Base-by-base conservation (phyloP, 352 stramenopile genomes). In the Globisporangium canariense region DNA sequence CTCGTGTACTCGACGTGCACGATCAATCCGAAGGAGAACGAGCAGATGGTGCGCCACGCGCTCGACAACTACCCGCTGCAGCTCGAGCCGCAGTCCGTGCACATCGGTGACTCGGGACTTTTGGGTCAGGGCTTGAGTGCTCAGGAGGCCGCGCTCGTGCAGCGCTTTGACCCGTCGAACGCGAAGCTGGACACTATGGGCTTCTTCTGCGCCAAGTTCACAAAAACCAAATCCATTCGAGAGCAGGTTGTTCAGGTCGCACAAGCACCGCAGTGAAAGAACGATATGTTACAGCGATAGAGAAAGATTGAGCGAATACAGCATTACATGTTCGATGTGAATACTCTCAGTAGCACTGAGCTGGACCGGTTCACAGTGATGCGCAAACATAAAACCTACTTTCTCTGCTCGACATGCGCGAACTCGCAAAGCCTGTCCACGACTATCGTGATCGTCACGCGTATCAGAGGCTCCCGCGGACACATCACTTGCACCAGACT, bases 1-100 rank as follows among this genome's bases (percentile, higher is more conserved):
- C 84, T 98, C 58, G 94, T 97, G 38, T 99, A 98, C 71, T 97
- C 87, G 34, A 99, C 96, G 16, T 99, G 96, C 61, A 98, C 94
- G 0, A 96, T 98, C 57, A 96, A 98, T 67, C 78, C 88, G 2
- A 74, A 78, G 40, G 94, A 98, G 69, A 98, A 98, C 64, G 93
- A 98, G 68, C 72, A 86, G 52, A 97, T 98, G 80, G 92, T 98
- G 32, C 70, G 70, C 2, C 87, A 97, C 68, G 91, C 96, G 32
- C 75, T 98, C 7, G 69, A 91, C 51, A 81, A 91, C 14, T 97
- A 97, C 68, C 82, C 88, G 7, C 67, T 98, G 51, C 65, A 89
- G 53, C 77, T 98, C 4, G 71, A 96, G 22, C 78, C 73, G 22
- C 77, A 89, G 66, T 66, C 71, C 1, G 75, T 78, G 49, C 77